Evolutionary conservation across 352 stramenopile genomes (phyloP).

Genomic region (Phytophthora tubulina): DNA sequence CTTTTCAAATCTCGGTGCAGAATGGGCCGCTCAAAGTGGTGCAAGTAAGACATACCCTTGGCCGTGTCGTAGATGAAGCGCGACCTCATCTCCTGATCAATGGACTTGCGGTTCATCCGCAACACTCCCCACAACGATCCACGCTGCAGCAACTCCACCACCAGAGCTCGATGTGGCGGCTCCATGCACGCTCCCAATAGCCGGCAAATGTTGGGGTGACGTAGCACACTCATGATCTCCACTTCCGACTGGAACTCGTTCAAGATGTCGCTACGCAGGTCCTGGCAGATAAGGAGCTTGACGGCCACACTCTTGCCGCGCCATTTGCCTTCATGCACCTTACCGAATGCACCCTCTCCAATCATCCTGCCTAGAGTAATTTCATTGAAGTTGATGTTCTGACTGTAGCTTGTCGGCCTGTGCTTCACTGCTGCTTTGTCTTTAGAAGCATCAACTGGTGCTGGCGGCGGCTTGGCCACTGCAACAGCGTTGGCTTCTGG

Average conservation of each 20-base stretch:
- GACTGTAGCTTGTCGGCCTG: conserved; percentile 43
- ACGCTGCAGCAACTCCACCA: conserved; percentile 93
- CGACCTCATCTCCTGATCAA: conserved; percentile 65
- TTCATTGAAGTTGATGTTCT: conserved; percentile 73
- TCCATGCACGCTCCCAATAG: conserved; percentile 95
- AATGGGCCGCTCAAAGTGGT: conserved; percentile 86
- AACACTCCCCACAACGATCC: conserved; percentile 95
- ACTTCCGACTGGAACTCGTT: conserved; percentile 78
- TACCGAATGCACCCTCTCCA: conserved; percentile 73
- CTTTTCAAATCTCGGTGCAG: conserved; percentile 89
- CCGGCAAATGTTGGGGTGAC: conserved; percentile 96
- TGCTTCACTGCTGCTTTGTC: conserved; percentile 35
- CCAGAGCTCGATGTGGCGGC: conserved; percentile 93
- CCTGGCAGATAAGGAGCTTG: conserved; percentile 76
- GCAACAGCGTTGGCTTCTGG: conserved; percentile 7
- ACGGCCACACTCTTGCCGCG: conserved; percentile 71
- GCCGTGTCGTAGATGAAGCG: conserved; percentile 80
- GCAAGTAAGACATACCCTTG: conserved; percentile 88
- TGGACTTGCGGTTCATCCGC: conserved; percentile 62
- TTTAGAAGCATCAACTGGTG: conserved; percentile 27
- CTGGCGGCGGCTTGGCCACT: conserved; percentile 27
- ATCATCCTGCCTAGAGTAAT: conserved; percentile 71
- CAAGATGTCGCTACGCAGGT: conserved; percentile 68
- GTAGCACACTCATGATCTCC: conserved; percentile 86
- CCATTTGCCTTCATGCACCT: conserved; percentile 78